phyloP scores from a whole-genome alignment of 768 basidiomycete species.

The Tylopilus plumbeoviolaceoides region DNA sequence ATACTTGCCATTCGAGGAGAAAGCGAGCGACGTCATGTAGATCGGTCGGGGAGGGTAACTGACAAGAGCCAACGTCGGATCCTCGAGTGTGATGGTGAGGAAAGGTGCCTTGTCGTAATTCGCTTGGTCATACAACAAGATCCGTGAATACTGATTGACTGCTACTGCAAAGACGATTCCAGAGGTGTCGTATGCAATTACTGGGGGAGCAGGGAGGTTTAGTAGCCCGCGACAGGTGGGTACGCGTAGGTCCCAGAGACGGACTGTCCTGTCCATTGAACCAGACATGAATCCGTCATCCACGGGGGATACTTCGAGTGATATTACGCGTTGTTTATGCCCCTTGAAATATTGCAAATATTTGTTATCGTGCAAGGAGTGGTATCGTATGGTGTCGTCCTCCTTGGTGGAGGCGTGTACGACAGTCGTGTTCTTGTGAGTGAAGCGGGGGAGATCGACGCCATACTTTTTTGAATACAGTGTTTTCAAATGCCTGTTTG shows the following conservation, averaged over 20 bases:
- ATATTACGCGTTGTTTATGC: slow-evolving; percentile 85
- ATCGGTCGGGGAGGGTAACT: slow-evolving; percentile 86
- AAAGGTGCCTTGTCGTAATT: slow-evolving; percentile 94
- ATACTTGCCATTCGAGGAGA: slow-evolving; percentile 88
- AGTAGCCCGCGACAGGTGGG: slow-evolving; percentile 75
- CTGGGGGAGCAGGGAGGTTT: slow-evolving; percentile 67
- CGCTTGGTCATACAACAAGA: slow-evolving; percentile 79
- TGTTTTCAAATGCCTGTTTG: slow-evolving; percentile 63
- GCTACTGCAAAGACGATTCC: slow-evolving; percentile 86
- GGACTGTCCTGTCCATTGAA: slow-evolving; percentile 90
- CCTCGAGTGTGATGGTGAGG: slow-evolving; percentile 75
- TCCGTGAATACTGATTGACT: slow-evolving; percentile 76
- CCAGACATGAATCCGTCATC: slow-evolving; percentile 97
- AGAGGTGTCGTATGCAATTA: slow-evolving; percentile 79
- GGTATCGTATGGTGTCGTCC: slow-evolving; percentile 92
- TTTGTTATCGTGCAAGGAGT: slow-evolving; percentile 94
- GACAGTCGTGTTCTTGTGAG: slow-evolving; percentile 83
- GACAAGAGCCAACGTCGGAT: slow-evolving; percentile 68
- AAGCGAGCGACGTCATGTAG: slow-evolving; percentile 85
- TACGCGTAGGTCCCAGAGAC: slow-evolving; percentile 91
- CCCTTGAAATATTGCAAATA: slow-evolving; percentile 96
- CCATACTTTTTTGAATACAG: slow-evolving; percentile 96
- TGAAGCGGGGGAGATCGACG: slow-evolving; percentile 90
- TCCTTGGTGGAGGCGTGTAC: slow-evolving; percentile 92
- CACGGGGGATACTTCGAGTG: slow-evolving; percentile 85